Percentiles rank a stretch among this genome's conserved stretches.
Evolutionary conservation across 2,329 filamentous ascomycete genomes (phyloP).

Genomic region (Fusarium pseudocircinatum): DNA sequence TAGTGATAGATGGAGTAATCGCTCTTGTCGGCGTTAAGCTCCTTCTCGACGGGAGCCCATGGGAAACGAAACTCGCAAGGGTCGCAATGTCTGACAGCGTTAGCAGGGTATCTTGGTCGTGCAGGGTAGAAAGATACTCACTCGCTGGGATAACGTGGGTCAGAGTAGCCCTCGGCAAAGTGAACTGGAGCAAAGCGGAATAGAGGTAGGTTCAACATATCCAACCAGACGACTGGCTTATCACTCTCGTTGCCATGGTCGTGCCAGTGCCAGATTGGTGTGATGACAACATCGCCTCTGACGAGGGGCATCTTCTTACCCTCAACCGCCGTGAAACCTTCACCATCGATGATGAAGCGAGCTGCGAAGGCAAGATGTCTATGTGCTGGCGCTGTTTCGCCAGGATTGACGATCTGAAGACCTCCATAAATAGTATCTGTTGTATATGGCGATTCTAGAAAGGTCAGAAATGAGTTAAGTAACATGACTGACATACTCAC

Average conservation of each 20-base stretch:
- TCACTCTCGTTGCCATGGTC: constrained; percentile 68
- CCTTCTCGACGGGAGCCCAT: constrained; percentile 54
- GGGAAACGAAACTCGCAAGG: constrained; percentile 54
- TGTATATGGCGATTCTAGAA: constrained; percentile 57
- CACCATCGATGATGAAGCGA: constrained; percentile 67
- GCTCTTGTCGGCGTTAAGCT: constrained; percentile 47
- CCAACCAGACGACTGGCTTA: constrained; percentile 66
- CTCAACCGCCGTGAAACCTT: constrained; percentile 67
- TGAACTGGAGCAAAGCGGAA: constrained; percentile 62
- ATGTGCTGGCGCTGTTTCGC: constrained; percentile 65
- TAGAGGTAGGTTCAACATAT: constrained; percentile 63
- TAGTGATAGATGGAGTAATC: constrained; percentile 51
- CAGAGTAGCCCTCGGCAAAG: constrained; percentile 62
- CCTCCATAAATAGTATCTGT: constrained; percentile 64
- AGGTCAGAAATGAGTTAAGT: background rate
- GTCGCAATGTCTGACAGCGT: constrained; percentile 44
- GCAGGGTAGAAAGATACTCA: constrained; percentile 18
- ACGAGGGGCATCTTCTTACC: constrained; percentile 61
- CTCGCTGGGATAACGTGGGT: constrained; percentile 59
- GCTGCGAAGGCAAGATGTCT: constrained; percentile 65
- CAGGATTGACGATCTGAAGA: constrained; percentile 65
- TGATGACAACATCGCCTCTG: constrained; percentile 65
- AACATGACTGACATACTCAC: constrained; percentile 4
- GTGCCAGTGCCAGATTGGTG: constrained; percentile 68
- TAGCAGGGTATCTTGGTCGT: background rate